These are phyloP conservation scores for Hypoxylon sp. DNA, from an alignment of 2,329 filamentous ascomycete species.

Conservation along the genomic window DNA sequence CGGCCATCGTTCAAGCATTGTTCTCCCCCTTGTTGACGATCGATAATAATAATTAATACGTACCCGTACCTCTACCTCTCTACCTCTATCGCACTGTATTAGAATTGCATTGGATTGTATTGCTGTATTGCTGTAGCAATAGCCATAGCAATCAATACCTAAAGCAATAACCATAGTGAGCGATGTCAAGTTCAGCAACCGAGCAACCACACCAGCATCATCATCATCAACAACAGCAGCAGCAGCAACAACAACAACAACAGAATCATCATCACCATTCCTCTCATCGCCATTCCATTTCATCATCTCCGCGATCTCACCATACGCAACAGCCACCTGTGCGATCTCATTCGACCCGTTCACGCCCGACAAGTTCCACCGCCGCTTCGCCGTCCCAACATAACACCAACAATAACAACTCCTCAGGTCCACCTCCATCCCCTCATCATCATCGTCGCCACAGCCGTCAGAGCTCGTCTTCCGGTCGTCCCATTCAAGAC, in stretches of 20 bases:
- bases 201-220: slow-evolving; percentile 23
- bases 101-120: too few relatives aligned
- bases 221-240: slow-evolving; percentile 38
- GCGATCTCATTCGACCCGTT: slow-evolving; percentile 50
- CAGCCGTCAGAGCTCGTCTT: slow-evolving; percentile 52
- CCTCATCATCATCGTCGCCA: slow-evolving; percentile 50
- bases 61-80: too few relatives aligned
- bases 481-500: slow-evolving; percentile 55
- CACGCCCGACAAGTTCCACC: slow-evolving; percentile 46
- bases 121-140: slow-evolving; percentile 26
- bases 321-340: slow-evolving; percentile 40
- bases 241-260: slow-evolving; percentile 34
- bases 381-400: slow-evolving; percentile 35
- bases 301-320: slow-evolving; percentile 43
- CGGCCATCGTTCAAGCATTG: slow-evolving; percentile 27
- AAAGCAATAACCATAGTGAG: not conserved
- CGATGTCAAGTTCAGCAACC: too few relatives aligned
- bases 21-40: slow-evolving; percentile 16
- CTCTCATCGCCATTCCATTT: slow-evolving; percentile 44
- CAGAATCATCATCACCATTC: slow-evolving; percentile 43
- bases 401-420: too few relatives aligned
- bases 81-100: too few relatives aligned
- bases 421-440: slow-evolving; percentile 38
- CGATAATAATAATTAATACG: too few relatives aligned
- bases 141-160: too few relatives aligned